Evolutionary conservation across 1,284 basidiomycete genomes (phyloP).

Genomic region (Moniliella sp.): DNA sequence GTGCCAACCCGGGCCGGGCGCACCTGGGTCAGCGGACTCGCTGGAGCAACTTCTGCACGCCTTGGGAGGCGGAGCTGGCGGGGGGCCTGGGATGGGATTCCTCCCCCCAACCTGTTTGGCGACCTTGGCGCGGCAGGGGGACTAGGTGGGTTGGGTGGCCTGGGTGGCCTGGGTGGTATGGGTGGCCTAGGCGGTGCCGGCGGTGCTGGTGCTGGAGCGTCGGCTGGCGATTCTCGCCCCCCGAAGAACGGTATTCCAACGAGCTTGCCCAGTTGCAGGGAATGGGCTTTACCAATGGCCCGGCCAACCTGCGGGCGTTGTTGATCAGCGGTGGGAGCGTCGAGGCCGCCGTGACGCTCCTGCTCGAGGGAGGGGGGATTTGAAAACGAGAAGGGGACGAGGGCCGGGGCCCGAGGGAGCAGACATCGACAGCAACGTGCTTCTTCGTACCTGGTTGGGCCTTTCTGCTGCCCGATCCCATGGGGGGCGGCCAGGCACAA

Average conservation of each 20-base stretch:
- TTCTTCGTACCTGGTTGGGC: too few species aligned
- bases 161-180: neutral
- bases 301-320: conserved; percentile 21
- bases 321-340: conserved; percentile 23
- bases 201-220: conserved; percentile 4
- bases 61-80: too few species aligned
- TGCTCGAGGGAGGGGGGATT: too few species aligned
- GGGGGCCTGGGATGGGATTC: too few species aligned
- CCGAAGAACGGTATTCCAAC: conserved; percentile 24
- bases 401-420: too few species aligned
- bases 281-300: conserved; percentile 28
- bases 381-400: too few species aligned
- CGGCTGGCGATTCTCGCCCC: conserved; percentile 13
- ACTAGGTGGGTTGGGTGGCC: neutral
- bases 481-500: too few species aligned
- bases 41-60: neutral
- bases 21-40: neutral
- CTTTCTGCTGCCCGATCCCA: too few species aligned
- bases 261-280: conserved; percentile 28
- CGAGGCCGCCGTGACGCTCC: conserved; percentile 20
- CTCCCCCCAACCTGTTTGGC: neutral
- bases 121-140: neutral
- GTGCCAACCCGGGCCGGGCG: too few species aligned
- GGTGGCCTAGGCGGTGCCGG: conserved; percentile 6
- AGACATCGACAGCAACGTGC: too few species aligned